These are phyloP conservation scores for Solanum hybrid DNA, from an alignment of 305 asterid species.

Conservation along the genomic window DNA sequence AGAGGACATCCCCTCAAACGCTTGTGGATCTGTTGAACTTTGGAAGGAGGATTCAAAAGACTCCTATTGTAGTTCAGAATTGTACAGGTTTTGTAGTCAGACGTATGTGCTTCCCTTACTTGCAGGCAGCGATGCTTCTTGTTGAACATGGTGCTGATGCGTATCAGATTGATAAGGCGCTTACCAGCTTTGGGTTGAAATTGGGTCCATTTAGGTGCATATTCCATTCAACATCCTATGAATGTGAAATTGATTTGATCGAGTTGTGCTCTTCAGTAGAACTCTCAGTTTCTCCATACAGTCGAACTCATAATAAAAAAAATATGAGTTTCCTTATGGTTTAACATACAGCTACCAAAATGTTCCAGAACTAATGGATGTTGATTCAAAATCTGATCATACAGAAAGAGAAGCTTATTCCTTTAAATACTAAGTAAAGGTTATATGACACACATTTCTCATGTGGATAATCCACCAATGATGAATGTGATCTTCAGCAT, in stretches of 20 bases:
- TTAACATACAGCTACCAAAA: background rate
- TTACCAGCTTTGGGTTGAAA: slow-evolving; percentile 91
- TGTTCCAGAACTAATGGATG: background rate
- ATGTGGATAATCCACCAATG: background rate
- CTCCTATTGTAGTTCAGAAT: slow-evolving; percentile 88
- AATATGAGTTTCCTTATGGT: background rate
- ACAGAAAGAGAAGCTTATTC: background rate
- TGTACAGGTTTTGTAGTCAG: slow-evolving; percentile 98
- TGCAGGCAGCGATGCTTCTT: slow-evolving; percentile 80
- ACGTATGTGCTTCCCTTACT: slow-evolving; percentile 87
- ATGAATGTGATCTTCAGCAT: background rate
- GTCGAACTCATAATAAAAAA: background rate
- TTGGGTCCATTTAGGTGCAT: slow-evolving; percentile 95
- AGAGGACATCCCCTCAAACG: slow-evolving; percentile 74
- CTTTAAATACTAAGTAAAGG: background rate
- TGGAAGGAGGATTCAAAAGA: slow-evolving; percentile 85
- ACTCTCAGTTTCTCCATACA: background rate
- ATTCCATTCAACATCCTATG: background rate
- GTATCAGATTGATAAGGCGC: slow-evolving; percentile 63
- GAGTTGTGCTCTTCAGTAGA: background rate
- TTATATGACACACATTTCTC: background rate
- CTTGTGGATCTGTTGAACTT: slow-evolving; percentile 74
- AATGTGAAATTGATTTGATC: background rate
- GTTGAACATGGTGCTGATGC: slow-evolving; percentile 81
- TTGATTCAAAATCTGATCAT: background rate